Base-by-base conservation (phyloP, 2,329 filamentous ascomycete species). In the Colletotrichum sidae region DNA sequence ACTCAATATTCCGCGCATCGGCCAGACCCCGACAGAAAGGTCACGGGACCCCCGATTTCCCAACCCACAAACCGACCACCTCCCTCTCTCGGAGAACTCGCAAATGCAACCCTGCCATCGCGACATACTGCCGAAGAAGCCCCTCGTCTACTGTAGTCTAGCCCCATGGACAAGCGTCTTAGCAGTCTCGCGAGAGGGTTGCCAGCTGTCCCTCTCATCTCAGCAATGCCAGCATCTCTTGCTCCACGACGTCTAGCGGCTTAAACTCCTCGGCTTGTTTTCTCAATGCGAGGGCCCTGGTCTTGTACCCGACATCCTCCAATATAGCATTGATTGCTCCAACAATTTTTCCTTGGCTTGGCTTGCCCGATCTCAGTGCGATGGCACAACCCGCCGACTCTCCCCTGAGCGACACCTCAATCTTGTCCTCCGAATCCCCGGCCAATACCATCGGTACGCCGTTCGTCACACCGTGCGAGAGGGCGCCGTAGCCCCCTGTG, bases 401-500 rank as follows among this genome's bases (percentile, higher is more conserved):
- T 3, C 77, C 78, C 2, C 82, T 74, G 39, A 75, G 71, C 7
- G 75, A 75, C n/a, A 80, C 77, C 66, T 83, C 79, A 2, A 74
- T 71, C 50, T 60, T 60, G 58, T 81, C 80, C 45, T 77, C 77
- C 47, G 72, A 75, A 33, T 72, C 70, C 2, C 83, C 83, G 0
- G 80, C 77, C 33, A 84, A 70, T 4, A 86, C 78, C 70, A 84
- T 77, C 3, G 83, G 83, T 38, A 83, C 79, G 2, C 81, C 81
- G 62, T 81, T 77, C 39, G 76, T 74, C 4, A 84, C 70, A 6
- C 77, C 78, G 59, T 84, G 81, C 15, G 78, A 74, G 55, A 83
- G 77, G 1, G 79, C 81, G 7, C 82, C 82, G 61, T 83, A 85
- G 4, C 83, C 82, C 7, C 78, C 83, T 54, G 84, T 85, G 25